phyloP scores from a whole-genome alignment of 2,329 filamentous ascomycete genomes.

The Aspergillus vadensis region DNA sequence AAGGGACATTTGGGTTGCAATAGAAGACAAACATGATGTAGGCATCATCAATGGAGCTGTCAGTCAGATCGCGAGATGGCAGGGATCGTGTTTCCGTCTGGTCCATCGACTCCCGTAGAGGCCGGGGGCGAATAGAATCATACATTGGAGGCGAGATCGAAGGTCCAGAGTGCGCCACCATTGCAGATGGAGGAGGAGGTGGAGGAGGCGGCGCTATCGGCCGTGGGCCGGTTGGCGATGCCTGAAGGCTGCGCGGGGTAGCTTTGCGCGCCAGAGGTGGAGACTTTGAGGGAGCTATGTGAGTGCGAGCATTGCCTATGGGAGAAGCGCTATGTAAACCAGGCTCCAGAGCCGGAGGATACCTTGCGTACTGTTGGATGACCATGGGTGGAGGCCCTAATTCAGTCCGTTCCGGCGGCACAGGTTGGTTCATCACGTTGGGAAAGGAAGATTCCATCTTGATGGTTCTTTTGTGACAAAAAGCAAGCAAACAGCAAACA shows the following conservation, averaged over 20 bases:
- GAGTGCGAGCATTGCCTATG: conserved; percentile 37
- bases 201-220: conserved; percentile 29
- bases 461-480: neutral
- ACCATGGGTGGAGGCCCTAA: conserved; percentile 32
- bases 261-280: conserved; percentile 42
- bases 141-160: conserved; percentile 46
- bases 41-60: conserved; percentile 74
- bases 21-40: conserved; percentile 85
- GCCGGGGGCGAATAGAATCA: conserved; percentile 33
- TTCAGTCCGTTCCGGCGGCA: conserved; percentile 26
- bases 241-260: conserved; percentile 41
- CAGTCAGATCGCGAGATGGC: conserved; percentile 68
- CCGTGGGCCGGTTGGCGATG: conserved; percentile 39
- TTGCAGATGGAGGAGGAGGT: too few species aligned
- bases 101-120: conserved; percentile 34
- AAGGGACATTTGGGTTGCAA: conserved; percentile 80
- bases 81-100: conserved; percentile 55
- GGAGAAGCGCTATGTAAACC: conserved; percentile 42
- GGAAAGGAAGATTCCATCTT: conserved; percentile 38
- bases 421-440: conserved; percentile 29
- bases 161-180: conserved; percentile 33
- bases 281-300: conserved; percentile 35
- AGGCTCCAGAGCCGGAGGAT: conserved; percentile 37
- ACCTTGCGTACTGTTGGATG: conserved; percentile 44
- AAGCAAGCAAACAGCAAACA: neutral